phyloP scores from a whole-genome alignment of 352 stramenopile species.

The Pythium guiyangense region DNA sequence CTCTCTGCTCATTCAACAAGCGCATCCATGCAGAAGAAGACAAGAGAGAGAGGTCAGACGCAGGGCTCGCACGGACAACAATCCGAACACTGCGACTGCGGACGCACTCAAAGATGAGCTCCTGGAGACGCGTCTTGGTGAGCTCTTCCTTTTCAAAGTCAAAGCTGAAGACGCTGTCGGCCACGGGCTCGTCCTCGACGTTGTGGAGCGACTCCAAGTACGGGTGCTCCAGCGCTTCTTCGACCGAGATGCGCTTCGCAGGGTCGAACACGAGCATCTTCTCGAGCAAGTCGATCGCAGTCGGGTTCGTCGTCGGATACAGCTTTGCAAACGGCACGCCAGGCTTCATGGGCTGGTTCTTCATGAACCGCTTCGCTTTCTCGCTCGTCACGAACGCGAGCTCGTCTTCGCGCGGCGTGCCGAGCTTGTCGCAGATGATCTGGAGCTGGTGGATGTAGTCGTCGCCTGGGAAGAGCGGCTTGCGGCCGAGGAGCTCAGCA shows the following conservation, averaged over 20 bases:
- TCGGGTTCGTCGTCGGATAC: constrained; percentile 63
- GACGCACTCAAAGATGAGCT: constrained; percentile 85
- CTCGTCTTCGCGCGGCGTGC: constrained; percentile 82
- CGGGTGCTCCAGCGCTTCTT: constrained; percentile 90
- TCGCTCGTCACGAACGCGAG: constrained; percentile 92
- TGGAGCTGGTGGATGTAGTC: constrained; percentile 99
- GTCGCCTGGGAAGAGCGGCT: constrained; percentile 92
- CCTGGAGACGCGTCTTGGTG: constrained; percentile 74
- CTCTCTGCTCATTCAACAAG: constrained; percentile 6
- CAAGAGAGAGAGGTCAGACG: no score
- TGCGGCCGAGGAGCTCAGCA: constrained; percentile 87
- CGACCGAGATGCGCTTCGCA: no score
- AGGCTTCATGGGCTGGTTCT: constrained; percentile 71
- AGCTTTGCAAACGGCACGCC: constrained; percentile 67
- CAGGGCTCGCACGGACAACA: no score
- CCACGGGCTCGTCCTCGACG: constrained; percentile 88
- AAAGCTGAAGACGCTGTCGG: constrained; percentile 76
- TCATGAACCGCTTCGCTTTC: constrained; percentile 83
- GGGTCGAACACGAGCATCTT: constrained; percentile 89
- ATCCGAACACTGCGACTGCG: no score
- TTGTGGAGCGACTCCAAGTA: constrained; percentile 92
- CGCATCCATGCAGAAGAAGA: neutral
- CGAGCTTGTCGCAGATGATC: constrained; percentile 92
- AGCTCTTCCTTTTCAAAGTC: constrained; percentile 88
- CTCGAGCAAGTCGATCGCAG: constrained; percentile 76